phyloP scores from a whole-genome alignment of 23 red algal genomes.

The Rhodosorus marinus region DNA sequence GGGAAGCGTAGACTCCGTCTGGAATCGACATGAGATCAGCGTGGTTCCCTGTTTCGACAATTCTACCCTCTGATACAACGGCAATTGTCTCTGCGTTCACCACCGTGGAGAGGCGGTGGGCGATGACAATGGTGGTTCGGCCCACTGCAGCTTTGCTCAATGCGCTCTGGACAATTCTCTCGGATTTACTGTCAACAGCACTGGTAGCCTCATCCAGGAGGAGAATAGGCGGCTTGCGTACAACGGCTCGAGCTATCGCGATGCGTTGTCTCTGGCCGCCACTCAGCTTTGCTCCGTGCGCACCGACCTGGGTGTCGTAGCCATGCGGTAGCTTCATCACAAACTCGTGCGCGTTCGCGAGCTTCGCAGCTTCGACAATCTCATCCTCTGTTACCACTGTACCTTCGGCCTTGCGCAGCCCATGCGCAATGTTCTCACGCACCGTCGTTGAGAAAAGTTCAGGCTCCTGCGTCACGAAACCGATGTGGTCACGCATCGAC shows the following conservation, averaged over 20 bases:
- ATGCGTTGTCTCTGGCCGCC: constrained; percentile 90
- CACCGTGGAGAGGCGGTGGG: constrained; percentile 74
- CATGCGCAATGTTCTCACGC: constrained; percentile 61
- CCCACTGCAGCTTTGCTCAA: constrained; percentile 36
- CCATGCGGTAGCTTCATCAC: constrained; percentile 68
- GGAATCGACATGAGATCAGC: not conserved
- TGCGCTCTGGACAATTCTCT: constrained; percentile 60
- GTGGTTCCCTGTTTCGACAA: constrained; percentile 16
- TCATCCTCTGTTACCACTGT: constrained; percentile 51
- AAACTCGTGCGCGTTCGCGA: constrained; percentile 69
- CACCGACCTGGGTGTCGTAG: constrained; percentile 84
- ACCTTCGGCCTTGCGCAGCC: constrained; percentile 26
- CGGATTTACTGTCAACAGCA: constrained; percentile 45
- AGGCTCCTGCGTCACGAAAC: constrained; percentile 66
- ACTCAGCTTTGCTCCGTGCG: constrained; percentile 48
- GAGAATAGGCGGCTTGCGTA: constrained; percentile 70
- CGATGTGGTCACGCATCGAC: constrained; percentile 22
- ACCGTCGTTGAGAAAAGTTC: constrained; percentile 57
- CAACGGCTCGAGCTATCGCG: constrained; percentile 74
- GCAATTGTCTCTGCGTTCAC: constrained; percentile 74
- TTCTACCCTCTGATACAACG: constrained; percentile 29
- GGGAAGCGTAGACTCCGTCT: not conserved
- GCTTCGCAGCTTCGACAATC: constrained; percentile 45
- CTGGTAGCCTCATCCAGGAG: constrained; percentile 58
- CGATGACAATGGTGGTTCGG: constrained; percentile 81